Percentiles rank a stretch among this genome's conserved stretches.
phyloP scores from a whole-genome alignment of 257 asterid genomes.

The Solanum acaule region DNA sequence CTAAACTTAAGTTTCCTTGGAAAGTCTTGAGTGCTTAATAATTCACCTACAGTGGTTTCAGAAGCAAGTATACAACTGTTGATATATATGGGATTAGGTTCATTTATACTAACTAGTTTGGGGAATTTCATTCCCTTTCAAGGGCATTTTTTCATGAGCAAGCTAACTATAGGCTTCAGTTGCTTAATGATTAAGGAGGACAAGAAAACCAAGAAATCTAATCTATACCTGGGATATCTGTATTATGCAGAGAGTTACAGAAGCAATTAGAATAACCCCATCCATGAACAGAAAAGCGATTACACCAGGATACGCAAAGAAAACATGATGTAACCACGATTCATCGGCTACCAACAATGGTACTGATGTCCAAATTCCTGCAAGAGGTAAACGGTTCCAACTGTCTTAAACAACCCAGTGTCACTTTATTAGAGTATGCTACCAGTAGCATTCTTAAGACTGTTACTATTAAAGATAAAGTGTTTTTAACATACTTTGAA shows the following conservation, averaged over 20 bases:
- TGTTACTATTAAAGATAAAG: constrained; percentile 3
- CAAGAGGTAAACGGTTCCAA: constrained; percentile 4
- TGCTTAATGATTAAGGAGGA: neutral
- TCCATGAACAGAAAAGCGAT: constrained; percentile 75
- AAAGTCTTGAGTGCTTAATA: neutral
- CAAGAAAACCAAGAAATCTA: constrained; percentile 1
- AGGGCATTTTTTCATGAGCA: neutral
- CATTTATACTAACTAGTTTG: neutral
- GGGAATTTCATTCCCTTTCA: neutral
- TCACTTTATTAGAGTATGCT: neutral
- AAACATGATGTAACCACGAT: constrained; percentile 44
- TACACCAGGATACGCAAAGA: constrained; percentile 58
- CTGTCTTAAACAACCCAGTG: neutral
- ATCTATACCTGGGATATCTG: constrained; percentile 65
- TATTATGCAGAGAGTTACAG: constrained; percentile 45
- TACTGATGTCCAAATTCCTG: constrained; percentile 75
- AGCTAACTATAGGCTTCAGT: neutral
- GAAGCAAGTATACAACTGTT: neutral
- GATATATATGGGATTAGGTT: neutral
- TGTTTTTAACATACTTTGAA: constrained; percentile 56
- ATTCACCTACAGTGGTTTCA: neutral
- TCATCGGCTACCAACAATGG: constrained; percentile 41
- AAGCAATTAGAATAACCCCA: constrained; percentile 47
- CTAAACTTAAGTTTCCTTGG: neutral
- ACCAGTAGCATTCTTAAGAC: neutral